phyloP scores from a whole-genome alignment of 805 yeast genomes.

The Tetrapisispora pingtungensis region DNA sequence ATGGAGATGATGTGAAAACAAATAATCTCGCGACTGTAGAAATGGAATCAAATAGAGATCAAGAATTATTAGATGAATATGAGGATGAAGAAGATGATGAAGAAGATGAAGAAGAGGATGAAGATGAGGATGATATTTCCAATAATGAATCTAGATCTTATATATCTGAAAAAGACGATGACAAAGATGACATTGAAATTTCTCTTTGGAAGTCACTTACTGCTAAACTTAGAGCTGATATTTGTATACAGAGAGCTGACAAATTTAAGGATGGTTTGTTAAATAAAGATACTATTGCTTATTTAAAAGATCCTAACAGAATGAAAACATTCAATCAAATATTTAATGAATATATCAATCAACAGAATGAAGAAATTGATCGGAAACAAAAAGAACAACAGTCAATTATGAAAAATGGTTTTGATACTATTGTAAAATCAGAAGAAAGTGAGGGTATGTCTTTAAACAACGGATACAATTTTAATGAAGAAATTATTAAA shows the following conservation, averaged over 20 bases:
- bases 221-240: slow-evolving; percentile 66
- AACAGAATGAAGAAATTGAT: slow-evolving; percentile 21
- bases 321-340: slow-evolving; percentile 47
- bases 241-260: slow-evolving; percentile 57
- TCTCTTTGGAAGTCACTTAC: slow-evolving; percentile 80
- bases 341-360: slow-evolving; percentile 24
- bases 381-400: slow-evolving; percentile 23
- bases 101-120: slow-evolving; percentile 18
- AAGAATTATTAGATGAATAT: too few relatives aligned
- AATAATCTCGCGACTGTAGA: too few relatives aligned
- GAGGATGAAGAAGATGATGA: slow-evolving; percentile 37
- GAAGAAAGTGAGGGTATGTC: slow-evolving; percentile 25
- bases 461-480: slow-evolving; percentile 6
- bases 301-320: slow-evolving; percentile 50
- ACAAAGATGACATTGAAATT: slow-evolving; percentile 58
- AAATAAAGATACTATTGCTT: slow-evolving; percentile 60
- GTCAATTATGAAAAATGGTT: slow-evolving; percentile 34
- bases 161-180: slow-evolving; percentile 45
- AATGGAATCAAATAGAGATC: too few relatives aligned
- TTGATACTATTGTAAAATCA: slow-evolving; percentile 22
- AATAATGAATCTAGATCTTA: slow-evolving; percentile 34
- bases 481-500: slow-evolving; percentile 16
- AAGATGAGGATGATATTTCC: slow-evolving; percentile 38
- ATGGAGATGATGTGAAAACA: too few relatives aligned
- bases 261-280: slow-evolving; percentile 52